A percentile compares a stretch with the other conserved stretches of the same genome.
Evolutionary conservation across 495 filamentous ascomycete species (phyloP).

Genomic region (Penicillium paradoxum): DNA sequence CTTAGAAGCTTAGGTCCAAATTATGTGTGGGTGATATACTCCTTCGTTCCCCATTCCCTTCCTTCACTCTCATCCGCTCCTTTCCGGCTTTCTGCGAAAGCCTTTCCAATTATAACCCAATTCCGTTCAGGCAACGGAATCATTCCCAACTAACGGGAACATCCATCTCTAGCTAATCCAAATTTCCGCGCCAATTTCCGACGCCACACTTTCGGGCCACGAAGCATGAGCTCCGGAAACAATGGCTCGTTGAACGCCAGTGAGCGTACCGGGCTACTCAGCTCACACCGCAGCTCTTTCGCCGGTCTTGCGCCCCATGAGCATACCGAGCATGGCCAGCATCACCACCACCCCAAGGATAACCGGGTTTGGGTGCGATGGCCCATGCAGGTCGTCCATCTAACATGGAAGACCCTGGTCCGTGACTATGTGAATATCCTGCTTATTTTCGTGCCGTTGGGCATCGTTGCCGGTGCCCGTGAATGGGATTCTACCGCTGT

Average conservation of each 20-base stretch:
- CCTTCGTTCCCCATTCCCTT: background rate
- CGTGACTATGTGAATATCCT: constrained; percentile 82
- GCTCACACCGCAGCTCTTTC: constrained; percentile 16
- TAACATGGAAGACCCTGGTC: constrained; percentile 50
- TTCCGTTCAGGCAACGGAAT: constrained; percentile 1
- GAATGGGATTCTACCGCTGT: constrained; percentile 70
- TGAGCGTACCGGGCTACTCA: constrained; percentile 33
- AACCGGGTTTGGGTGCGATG: constrained; percentile 47
- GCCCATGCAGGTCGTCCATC: constrained; percentile 47
- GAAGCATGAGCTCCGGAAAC: constrained; percentile 28
- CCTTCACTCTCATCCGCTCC: constrained; percentile 2
- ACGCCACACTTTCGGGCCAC: constrained; percentile 31
- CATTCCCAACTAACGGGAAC: background rate
- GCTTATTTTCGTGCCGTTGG: constrained; percentile 83
- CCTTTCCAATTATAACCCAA: background rate
- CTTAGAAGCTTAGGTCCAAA: constrained; percentile 11
- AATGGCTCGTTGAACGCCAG: constrained; percentile 27
- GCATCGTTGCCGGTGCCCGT: constrained; percentile 71
- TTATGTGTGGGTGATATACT: constrained; percentile 17
- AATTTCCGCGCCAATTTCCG: constrained; percentile 31
- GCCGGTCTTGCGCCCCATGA: constrained; percentile 14
- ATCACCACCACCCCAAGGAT: constrained; percentile 33
- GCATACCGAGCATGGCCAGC: constrained; percentile 8
- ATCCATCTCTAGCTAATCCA: constrained; percentile 20
- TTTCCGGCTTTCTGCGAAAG: constrained; percentile 5